Evolutionary conservation across 768 basidiomycete species (phyloP).

Genomic region (Xerocomellus chrysenteron): DNA sequence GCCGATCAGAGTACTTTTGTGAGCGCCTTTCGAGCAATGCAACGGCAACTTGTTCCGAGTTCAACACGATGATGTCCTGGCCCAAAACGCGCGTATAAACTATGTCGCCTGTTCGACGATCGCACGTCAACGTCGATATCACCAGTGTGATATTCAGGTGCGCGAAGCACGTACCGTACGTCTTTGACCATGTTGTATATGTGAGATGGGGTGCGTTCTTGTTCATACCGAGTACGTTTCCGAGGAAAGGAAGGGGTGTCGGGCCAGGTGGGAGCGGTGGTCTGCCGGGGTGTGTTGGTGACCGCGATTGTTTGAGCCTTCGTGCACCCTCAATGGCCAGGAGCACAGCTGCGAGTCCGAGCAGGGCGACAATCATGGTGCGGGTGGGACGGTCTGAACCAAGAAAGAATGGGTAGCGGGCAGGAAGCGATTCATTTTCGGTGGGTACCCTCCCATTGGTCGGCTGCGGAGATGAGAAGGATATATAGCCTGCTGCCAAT

Average conservation of each 20-base stretch:
- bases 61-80: constrained; percentile 50
- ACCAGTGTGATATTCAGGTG: too few species aligned
- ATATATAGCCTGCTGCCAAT: too few species aligned
- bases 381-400: not conserved
- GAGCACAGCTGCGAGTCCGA: constrained; percentile 1
- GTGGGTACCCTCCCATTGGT: not conserved
- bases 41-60: constrained; percentile 38
- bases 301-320: not conserved
- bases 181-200: not conserved
- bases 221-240: constrained; percentile 2
- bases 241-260: constrained; percentile 9
- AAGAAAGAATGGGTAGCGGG: not conserved
- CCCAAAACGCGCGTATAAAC: constrained; percentile 33
- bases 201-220: not conserved
- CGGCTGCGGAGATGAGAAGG: not conserved
- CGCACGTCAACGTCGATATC: not conserved
- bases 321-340: not conserved
- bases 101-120: constrained; percentile 3
- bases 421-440: not conserved
- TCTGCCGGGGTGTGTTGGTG: not conserved
- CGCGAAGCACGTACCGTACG: not conserved
- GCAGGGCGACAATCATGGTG: not conserved
- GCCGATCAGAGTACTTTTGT: not conserved
- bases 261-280: constrained; percentile 21
- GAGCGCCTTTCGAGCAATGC: not conserved